A percentile compares a stretch with the other conserved stretches of the same genome.
Evolutionary conservation across 2,329 filamentous ascomycete genomes (phyloP).

Genomic region (Phyllosticta capitalensis): DNA sequence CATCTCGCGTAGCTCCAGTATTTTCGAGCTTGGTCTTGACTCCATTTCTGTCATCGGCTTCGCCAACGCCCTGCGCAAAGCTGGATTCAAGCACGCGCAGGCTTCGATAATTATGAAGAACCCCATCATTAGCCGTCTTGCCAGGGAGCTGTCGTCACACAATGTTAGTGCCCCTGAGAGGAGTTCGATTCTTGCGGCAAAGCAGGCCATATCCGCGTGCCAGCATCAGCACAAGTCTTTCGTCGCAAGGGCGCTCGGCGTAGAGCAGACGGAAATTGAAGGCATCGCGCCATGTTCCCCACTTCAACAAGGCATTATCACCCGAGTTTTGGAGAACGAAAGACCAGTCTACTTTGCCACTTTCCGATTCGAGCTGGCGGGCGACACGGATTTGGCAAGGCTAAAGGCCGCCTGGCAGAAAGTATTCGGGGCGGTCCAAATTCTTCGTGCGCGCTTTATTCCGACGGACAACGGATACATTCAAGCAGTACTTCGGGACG

Average conservation of each 20-base stretch:
- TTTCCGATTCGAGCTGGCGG: slow-evolving; percentile 52
- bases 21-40: slow-evolving; percentile 81
- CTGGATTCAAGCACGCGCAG: slow-evolving; percentile 51
- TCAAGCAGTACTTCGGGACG: slow-evolving; percentile 54
- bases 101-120: slow-evolving; percentile 59
- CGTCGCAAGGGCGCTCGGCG: slow-evolving; percentile 44
- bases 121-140: slow-evolving; percentile 33
- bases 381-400: slow-evolving; percentile 34
- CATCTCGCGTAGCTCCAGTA: slow-evolving; percentile 50
- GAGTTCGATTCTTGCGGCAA: slow-evolving; percentile 38
- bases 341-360: slow-evolving; percentile 64
- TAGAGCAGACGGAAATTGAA: slow-evolving; percentile 51
- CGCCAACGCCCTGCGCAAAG: slow-evolving; percentile 51
- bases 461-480: slow-evolving; percentile 65
- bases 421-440: slow-evolving; percentile 45
- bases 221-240: slow-evolving; percentile 49
- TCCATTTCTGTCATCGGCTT: slow-evolving; percentile 75
- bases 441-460: slow-evolving; percentile 65
- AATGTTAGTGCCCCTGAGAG: not conserved
- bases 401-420: slow-evolving; percentile 51
- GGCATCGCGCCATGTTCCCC: slow-evolving; percentile 74
- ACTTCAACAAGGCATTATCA: slow-evolving; percentile 78
- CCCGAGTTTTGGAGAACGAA: slow-evolving; percentile 51
- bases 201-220: slow-evolving; percentile 54
- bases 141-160: slow-evolving; percentile 19